Evolutionary conservation across 495 filamentous ascomycete species (phyloP).

Genomic region (Penicillium angulare): DNA sequence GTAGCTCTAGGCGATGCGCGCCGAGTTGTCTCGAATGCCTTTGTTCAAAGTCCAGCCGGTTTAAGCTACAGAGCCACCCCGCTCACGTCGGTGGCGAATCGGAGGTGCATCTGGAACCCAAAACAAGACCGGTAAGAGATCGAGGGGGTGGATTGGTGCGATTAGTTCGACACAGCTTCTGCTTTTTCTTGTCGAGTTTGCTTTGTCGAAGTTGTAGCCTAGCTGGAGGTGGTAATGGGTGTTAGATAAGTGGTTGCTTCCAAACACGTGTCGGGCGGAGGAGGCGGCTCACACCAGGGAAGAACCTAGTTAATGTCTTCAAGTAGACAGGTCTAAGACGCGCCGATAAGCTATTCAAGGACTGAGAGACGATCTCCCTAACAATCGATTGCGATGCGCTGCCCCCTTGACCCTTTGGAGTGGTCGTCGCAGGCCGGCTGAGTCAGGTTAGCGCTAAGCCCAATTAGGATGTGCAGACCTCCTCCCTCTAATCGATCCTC

Average conservation of each 20-base stretch:
- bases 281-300: conserved; percentile 24
- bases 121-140: neutral
- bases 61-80: conserved; percentile 29
- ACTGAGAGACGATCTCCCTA: conserved; percentile 24
- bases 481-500: conserved; percentile 10
- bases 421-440: conserved; percentile 44
- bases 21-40: conserved; percentile 6
- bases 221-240: conserved; percentile 19
- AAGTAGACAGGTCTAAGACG: conserved; percentile 28
- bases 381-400: conserved; percentile 38
- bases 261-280: conserved; percentile 23
- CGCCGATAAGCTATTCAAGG: conserved; percentile 35
- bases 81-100: conserved; percentile 30
- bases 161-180: neutral
- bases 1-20: conserved; percentile 3
- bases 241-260: conserved; percentile 19
- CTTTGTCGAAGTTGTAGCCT: conserved; percentile 13
- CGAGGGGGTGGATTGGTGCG: neutral
- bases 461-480: conserved; percentile 32
- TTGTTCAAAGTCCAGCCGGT: conserved; percentile 10
- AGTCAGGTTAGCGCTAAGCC: conserved; percentile 46
- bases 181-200: conserved; percentile 1
- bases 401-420: conserved; percentile 39
- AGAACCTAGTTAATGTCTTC: conserved; percentile 9
- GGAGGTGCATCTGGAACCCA: conserved; percentile 26